Percentiles rank a stretch among this genome's conserved stretches.
These are phyloP conservation scores for Zopfochytrium polystomum DNA, from an alignment of 371 early-diverging fungal species.

Conservation along the genomic window DNA sequence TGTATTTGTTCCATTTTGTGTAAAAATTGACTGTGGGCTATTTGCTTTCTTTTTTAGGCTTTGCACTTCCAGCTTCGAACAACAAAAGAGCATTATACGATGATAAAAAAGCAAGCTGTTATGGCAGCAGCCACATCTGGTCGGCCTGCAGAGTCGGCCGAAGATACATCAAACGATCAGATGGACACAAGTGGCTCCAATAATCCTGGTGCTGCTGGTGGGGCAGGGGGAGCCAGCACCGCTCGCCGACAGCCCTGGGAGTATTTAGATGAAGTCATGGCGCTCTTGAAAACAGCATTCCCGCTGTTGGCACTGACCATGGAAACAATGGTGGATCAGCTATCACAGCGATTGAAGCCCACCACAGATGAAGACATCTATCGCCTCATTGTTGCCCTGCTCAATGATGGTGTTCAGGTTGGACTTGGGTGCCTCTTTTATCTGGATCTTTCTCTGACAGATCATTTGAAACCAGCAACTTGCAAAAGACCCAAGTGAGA, in stretches of 20 bases:
- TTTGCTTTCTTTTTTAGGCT: constrained; percentile 49
- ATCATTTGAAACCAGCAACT: constrained; percentile 31
- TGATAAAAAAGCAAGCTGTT: constrained; percentile 57
- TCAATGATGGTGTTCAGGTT: constrained; percentile 85
- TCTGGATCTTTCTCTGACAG: constrained; percentile 6
- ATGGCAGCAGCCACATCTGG: constrained; percentile 17
- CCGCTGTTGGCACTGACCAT: constrained; percentile 91
- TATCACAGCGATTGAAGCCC: constrained; percentile 86
- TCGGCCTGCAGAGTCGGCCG: constrained; percentile 13
- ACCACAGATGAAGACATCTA: constrained; percentile 95
- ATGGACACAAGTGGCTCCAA: background rate
- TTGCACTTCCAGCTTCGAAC: constrained; percentile 93
- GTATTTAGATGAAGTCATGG: constrained; percentile 91
- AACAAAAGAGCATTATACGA: constrained; percentile 77
- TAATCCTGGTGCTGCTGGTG: constrained; percentile 10
- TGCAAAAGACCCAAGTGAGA: constrained; percentile 54
- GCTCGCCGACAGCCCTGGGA: constrained; percentile 61
- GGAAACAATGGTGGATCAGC: constrained; percentile 97
- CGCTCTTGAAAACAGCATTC: constrained; percentile 92
- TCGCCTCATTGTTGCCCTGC: constrained; percentile 82
- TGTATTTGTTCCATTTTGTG: constrained; percentile 7
- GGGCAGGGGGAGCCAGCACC: constrained; percentile 14
- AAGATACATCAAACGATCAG: background rate
- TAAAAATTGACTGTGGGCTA: constrained; percentile 3
- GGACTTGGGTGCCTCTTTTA: constrained; percentile 1